A percentile compares a stretch with the other conserved stretches of the same genome.
These are phyloP conservation scores for Diaporthe sp. DNA, from an alignment of 2,329 filamentous ascomycete species.

Conservation along the genomic window DNA sequence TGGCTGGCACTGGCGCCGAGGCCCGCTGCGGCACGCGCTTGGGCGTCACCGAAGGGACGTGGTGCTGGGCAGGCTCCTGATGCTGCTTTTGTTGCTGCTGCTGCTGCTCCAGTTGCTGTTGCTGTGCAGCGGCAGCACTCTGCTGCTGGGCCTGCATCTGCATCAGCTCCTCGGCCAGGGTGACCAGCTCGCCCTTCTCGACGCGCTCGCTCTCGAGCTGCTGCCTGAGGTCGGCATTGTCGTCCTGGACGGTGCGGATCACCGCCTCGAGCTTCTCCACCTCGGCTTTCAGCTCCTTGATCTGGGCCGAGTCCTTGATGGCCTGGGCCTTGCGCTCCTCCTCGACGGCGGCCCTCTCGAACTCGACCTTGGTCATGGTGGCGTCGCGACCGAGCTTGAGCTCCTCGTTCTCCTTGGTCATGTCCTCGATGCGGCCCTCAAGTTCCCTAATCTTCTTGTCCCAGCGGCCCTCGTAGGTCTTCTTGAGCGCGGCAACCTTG, in stretches of 20 bases:
- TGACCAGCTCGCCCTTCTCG: slow-evolving; percentile 87
- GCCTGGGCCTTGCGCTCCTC: slow-evolving; percentile 70
- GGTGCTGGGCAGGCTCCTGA: slow-evolving; percentile 12
- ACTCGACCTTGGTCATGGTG: slow-evolving; percentile 73
- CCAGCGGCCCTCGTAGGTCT: slow-evolving; percentile 87
- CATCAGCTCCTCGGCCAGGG: slow-evolving; percentile 88
- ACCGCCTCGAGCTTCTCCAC: slow-evolving; percentile 83
- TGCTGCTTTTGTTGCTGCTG: slow-evolving; percentile 5
- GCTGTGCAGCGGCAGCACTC: slow-evolving; percentile 55
- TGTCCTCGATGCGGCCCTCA: slow-evolving; percentile 77
- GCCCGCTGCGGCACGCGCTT: slow-evolving; percentile 39
- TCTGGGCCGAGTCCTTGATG: slow-evolving; percentile 75
- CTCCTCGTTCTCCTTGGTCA: slow-evolving; percentile 81
- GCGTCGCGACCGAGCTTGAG: slow-evolving; percentile 76
- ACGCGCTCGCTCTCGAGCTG: slow-evolving; percentile 82
- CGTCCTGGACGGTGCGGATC: slow-evolving; percentile 76
- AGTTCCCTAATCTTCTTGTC: slow-evolving; percentile 89
- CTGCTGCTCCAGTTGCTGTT: slow-evolving; percentile 42
- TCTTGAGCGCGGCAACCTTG: slow-evolving; percentile 92
- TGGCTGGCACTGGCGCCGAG: slow-evolving; percentile 36
- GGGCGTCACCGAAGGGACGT: slow-evolving; percentile 34
- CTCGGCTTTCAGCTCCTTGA: slow-evolving; percentile 79
- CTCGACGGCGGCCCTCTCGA: slow-evolving; percentile 58
- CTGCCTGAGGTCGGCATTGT: slow-evolving; percentile 75
- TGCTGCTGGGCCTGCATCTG: slow-evolving; percentile 70